Evolutionary conservation across 495 filamentous ascomycete species (phyloP).

Genomic region (Aspergillus biplanus): DNA sequence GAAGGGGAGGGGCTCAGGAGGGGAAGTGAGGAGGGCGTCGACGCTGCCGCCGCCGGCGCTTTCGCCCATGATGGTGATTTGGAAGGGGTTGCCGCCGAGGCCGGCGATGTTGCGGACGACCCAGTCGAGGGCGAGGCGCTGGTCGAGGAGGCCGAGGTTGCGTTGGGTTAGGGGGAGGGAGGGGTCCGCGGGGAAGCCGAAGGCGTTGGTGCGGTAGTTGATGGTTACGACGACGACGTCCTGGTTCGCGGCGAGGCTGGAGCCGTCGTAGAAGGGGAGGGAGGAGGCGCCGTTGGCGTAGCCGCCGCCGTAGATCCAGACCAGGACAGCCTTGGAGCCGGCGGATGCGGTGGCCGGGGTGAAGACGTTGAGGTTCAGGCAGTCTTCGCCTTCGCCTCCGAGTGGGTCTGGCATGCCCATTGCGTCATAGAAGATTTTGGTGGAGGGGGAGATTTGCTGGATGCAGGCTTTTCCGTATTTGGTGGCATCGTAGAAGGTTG

Average conservation of each 20-base stretch:
- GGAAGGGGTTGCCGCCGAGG: slow-evolving; percentile 38
- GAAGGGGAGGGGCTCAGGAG: slow-evolving; percentile 26
- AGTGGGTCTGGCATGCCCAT: not conserved
- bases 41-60: slow-evolving; percentile 31
- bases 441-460: slow-evolving; percentile 33
- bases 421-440: slow-evolving; percentile 1
- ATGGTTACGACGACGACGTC: slow-evolving; percentile 32
- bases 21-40: slow-evolving; percentile 22
- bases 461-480: slow-evolving; percentile 39
- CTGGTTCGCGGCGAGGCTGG: slow-evolving; percentile 31
- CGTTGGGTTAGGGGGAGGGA: slow-evolving; percentile 19
- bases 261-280: slow-evolving; percentile 34
- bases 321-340: slow-evolving; percentile 31
- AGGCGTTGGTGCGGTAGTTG: slow-evolving; percentile 42
- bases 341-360: slow-evolving; percentile 22
- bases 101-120: slow-evolving; percentile 35
- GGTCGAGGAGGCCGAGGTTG: slow-evolving; percentile 34
- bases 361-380: slow-evolving; percentile 50
- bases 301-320: slow-evolving; percentile 35
- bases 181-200: slow-evolving; percentile 39
- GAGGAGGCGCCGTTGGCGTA: slow-evolving; percentile 23
- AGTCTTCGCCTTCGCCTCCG: slow-evolving; percentile 43
- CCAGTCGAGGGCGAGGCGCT: slow-evolving; percentile 42
- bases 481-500: slow-evolving; percentile 29
- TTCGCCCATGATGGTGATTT: slow-evolving; percentile 23